Base-by-base conservation (phyloP, 1,284 basidiomycete genomes). In the Singerocomus inundabilis region DNA sequence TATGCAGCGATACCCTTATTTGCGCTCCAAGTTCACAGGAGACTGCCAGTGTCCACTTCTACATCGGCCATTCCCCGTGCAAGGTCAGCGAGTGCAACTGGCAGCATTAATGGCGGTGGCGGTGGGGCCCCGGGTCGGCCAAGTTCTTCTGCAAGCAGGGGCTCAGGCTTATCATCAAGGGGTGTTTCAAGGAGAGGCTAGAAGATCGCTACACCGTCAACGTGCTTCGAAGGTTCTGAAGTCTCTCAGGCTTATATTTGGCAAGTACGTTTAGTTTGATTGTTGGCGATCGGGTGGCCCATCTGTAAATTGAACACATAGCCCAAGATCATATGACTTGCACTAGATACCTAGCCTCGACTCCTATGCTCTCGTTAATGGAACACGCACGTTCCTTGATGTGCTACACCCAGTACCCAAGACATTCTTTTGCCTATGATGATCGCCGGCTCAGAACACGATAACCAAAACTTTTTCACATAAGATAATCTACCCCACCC, bases 61-160 rank as follows among this genome's bases (percentile, higher is more conserved):
- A 26, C 49, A 39, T 65, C 64, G 16, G 11, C 50, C 6, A 43
- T 56, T 38, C 44, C 57, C 38, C 68, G 65, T 21, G 52, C 53
- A 21, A 61, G 65, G 46, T 61, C 67, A 9, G 48, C 56, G 7
- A 70, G 66, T 39, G 64, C 66, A 33, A 49, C 63, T 15, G 68
- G 61, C 13, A 67, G 49, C 36, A 43, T 63, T n/a, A 28, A 49
- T 28, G 31, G 49, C 21, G 32, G 44, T 31, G 46, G 49, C 16
- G 49, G 63, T 35, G 63, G 66, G 32, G 26, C 48, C n/a, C 21
- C 21, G 21, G 21, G 21, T 21, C 55, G 65, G 18, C 54, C 65
- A 10, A 36, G 53, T 50, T 66, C 67, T 39, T 56, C 57, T 33
- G 51, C 58, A 34, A 49, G 55, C 33, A 68, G 64, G 37, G 59